Conservation (phyloP, 1,284 basidiomycete species). For the Trichosporon coremiiforme region DNA sequence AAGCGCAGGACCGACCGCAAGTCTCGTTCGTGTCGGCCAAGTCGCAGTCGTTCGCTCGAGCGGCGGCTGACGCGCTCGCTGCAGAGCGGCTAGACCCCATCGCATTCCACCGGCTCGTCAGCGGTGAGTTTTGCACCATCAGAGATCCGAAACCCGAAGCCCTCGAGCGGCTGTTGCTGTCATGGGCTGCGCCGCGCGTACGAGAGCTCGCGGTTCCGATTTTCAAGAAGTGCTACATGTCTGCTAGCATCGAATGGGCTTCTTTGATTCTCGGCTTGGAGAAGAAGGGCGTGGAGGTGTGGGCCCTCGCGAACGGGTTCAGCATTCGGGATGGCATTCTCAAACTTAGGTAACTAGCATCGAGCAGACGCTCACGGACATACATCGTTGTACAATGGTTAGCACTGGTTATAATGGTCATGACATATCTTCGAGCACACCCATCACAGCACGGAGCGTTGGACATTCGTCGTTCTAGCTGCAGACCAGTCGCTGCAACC, state of each 20-base stretch:
- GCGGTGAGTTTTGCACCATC: background rate
- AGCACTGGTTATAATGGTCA: background rate
- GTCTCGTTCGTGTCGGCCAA: slow-evolving; percentile 12
- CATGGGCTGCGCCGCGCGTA: slow-evolving; percentile 38
- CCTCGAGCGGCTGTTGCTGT: slow-evolving; percentile 40
- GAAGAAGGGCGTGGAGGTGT: slow-evolving; percentile 29
- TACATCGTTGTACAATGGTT: background rate
- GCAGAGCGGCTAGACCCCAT: slow-evolving; percentile 42
- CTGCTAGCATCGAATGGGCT: slow-evolving; percentile 37
- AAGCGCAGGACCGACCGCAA: background rate
- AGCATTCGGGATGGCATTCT: slow-evolving; percentile 36
- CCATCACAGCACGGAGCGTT: too few relatives aligned
- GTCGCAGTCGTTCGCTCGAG: slow-evolving; percentile 19
- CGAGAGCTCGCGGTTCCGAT: slow-evolving; percentile 41
- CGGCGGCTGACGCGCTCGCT: slow-evolving; percentile 33
- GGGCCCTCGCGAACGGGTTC: slow-evolving; percentile 34
- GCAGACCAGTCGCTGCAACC: too few relatives aligned
- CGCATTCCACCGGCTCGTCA: slow-evolving; percentile 33
- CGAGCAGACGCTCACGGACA: background rate
- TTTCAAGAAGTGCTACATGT: slow-evolving; percentile 42
- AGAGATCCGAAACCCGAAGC: slow-evolving; percentile 15
- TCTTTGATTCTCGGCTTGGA: slow-evolving; percentile 32
- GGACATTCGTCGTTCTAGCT: too few relatives aligned
- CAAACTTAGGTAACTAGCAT: slow-evolving; percentile 29
- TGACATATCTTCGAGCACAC: background rate